Base-by-base conservation (phyloP, 2,329 filamentous ascomycete genomes). In the Colletotrichum cuscutae region DNA sequence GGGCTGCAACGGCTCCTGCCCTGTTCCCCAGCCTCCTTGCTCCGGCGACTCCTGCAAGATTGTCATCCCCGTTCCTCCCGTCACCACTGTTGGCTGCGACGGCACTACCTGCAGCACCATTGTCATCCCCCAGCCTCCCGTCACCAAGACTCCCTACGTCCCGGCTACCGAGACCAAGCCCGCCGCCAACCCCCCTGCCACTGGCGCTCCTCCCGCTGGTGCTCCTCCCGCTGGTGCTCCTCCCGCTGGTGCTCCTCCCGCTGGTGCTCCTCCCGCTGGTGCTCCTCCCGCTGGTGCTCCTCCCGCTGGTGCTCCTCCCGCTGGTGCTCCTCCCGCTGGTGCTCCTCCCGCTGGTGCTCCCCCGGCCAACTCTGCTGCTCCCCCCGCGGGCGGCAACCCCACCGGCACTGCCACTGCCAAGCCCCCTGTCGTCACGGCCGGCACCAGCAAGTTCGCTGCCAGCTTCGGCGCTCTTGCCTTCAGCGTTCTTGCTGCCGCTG, bases 1-100 rank as follows among this genome's bases (percentile, higher is more conserved):
- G 63, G 79, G 79, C 77, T 69, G 75, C 60, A 75, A 76, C 42
- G 75, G 80, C 5, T 77, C 79, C 76, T 83, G 82, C 78, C 75
- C 77, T 35, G 77, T 77, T 56, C 66, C 79, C 11, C 7, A 57
- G 35, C 70, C 69, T 26, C 72, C 80, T 28, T 82, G 78, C 77
- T 75, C 26, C 15, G 77, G 78, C 73, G 73, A 76, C 22, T 72
- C 80, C 37, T 83, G 82, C 81, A 70, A 77, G 37, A 0, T 42
- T 19, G 37, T 42, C 13, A 42, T 42, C 15, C 37, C 37, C 37
- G 37, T 42, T 19, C 37, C 37, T 42, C 37, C 37, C 37, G 37
- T 42, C 37, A 42, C 37, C 37, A 42, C 37, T 19, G 37, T 42
- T 19, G 37, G 13, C 13, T 42, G 37, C 37, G 37, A 42, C 6